Conservation (phyloP, 257 asterid genomes). For the Avicennia marina region DNA sequence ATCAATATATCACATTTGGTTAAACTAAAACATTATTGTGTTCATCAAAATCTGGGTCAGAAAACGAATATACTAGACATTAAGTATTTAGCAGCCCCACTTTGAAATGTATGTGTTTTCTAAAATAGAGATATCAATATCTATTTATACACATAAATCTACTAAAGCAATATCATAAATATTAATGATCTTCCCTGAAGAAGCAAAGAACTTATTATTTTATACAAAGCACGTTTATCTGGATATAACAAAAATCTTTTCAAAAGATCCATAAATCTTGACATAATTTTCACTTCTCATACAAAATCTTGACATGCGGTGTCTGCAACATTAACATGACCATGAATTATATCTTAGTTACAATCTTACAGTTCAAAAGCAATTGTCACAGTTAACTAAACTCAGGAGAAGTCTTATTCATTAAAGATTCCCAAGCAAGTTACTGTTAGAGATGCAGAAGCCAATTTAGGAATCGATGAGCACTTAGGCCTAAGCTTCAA, state of each 20-base stretch:
- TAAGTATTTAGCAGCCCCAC: too few relatives aligned
- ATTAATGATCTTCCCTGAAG: background rate
- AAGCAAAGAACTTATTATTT: background rate
- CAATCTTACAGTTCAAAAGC: background rate
- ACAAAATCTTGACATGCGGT: slow-evolving; percentile 1
- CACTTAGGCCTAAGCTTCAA: background rate
- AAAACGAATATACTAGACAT: too few relatives aligned
- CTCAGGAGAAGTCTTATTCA: background rate
- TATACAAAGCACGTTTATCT: background rate
- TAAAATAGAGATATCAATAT: too few relatives aligned
- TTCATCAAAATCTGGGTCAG: too few relatives aligned
- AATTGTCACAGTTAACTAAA: background rate
- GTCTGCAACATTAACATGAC: background rate
- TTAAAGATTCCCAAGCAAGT: background rate
- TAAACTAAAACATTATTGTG: too few relatives aligned
- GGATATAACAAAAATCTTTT: background rate
- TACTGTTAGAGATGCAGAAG: background rate
- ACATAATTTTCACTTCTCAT: background rate
- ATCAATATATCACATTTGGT: too few relatives aligned
- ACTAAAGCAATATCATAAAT: background rate
- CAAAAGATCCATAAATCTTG: slow-evolving; percentile 1
- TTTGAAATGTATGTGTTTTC: too few relatives aligned
- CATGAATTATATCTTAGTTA: background rate
- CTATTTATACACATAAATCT: too few relatives aligned
- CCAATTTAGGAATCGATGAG: background rate